Percentiles rank a stretch among this genome's conserved stretches.
Evolutionary conservation across 1,139 yeast genomes (phyloP).

Genomic region (Nakaseomyces sp.): DNA sequence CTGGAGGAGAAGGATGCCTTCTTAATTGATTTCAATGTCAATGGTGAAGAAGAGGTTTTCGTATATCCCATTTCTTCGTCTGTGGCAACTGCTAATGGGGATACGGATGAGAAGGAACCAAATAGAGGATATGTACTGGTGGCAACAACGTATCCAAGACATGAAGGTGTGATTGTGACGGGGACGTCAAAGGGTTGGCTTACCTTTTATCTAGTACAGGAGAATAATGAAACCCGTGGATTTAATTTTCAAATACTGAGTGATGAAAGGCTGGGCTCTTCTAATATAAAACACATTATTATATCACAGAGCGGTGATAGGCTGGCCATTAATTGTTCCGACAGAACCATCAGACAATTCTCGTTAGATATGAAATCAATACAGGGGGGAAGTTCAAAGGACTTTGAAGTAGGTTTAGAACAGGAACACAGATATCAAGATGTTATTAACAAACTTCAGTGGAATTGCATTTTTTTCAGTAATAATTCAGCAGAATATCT

Average conservation of each 20-base stretch:
- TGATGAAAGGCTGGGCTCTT: conserved; percentile 39
- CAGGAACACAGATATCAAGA: conserved; percentile 82
- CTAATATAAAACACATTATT: conserved; percentile 64
- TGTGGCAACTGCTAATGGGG: conserved; percentile 9
- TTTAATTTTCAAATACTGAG: not conserved
- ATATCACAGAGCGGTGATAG: conserved; percentile 60
- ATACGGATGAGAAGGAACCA: conserved; percentile 20
- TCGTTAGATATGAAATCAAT: conserved; percentile 35
- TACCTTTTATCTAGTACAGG: conserved; percentile 38
- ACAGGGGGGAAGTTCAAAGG: conserved; percentile 10
- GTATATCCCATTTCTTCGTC: not conserved
- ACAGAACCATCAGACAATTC: conserved; percentile 68
- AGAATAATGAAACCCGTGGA: conserved; percentile 38
- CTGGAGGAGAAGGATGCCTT: conserved; percentile 42
- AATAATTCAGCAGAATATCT: conserved; percentile 74
- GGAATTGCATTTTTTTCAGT: conserved; percentile 76
- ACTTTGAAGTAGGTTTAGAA: conserved; percentile 43
- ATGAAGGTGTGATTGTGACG: conserved; percentile 45
- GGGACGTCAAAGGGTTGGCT: conserved; percentile 82
- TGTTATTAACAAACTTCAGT: conserved; percentile 77
- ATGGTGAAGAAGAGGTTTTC: conserved; percentile 34
- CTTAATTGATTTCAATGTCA: conserved; percentile 46
- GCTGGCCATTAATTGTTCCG: conserved; percentile 73
- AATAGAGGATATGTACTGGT: conserved; percentile 29
- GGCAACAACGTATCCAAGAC: conserved; percentile 28